Percentiles rank a stretch among this genome's conserved stretches.
Conservation (phyloP, 495 filamentous ascomycete species). For the Poronia punctata region DNA sequence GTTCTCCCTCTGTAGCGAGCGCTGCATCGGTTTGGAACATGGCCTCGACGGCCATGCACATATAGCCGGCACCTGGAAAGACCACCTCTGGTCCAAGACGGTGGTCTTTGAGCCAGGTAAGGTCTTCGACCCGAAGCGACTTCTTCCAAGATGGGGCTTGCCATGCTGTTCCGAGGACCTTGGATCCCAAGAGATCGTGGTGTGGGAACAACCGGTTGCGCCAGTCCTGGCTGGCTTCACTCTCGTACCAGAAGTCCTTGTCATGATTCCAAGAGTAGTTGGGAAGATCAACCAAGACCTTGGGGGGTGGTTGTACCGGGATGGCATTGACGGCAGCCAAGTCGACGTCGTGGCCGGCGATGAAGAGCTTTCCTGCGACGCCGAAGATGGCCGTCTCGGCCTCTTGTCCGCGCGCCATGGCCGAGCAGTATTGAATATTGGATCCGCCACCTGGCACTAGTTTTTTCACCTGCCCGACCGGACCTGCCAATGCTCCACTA, state of each 20-base stretch:
- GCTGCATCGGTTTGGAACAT: conserved; percentile 17
- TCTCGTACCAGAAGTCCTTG: conserved; percentile 27
- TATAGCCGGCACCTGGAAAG: conserved; percentile 30
- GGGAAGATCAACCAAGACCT: conserved; percentile 26
- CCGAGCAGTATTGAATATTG: conserved; percentile 14
- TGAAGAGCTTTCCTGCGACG: background rate
- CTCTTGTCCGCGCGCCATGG: conserved; percentile 21
- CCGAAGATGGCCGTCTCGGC: conserved; percentile 5
- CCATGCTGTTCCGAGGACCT: background rate
- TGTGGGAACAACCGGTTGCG: conserved; percentile 18
- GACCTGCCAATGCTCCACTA: conserved; percentile 36
- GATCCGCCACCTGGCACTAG: background rate
- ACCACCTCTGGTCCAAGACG: conserved; percentile 20
- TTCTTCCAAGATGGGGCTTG: conserved; percentile 23
- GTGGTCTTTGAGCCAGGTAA: conserved; percentile 32
- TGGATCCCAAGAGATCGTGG: conserved; percentile 12
- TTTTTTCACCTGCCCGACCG: conserved; percentile 26
- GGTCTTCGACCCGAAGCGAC: conserved; percentile 18
- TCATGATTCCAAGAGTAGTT: conserved; percentile 39
- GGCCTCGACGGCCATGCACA: conserved; percentile 33
- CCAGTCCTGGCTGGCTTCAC: conserved; percentile 13
- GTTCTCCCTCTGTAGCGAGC: no score
- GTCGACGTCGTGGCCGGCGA: background rate
- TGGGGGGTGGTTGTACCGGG: no score
- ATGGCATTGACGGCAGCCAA: conserved; percentile 1